These are phyloP conservation scores for Penicillium sp. DNA, from an alignment of 2,329 filamentous ascomycete species.

Conservation along the genomic window DNA sequence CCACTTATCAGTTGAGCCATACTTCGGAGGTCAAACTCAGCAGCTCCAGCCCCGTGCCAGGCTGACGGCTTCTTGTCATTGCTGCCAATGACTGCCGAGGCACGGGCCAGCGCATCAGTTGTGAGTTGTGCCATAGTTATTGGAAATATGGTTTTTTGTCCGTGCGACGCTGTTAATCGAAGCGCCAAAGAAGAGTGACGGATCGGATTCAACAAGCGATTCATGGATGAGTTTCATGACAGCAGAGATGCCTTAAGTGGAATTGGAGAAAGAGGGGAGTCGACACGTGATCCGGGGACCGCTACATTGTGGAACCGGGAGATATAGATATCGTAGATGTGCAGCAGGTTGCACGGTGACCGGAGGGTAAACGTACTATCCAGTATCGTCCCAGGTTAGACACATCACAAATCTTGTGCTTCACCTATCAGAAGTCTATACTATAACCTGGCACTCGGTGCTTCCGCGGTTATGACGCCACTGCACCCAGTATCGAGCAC, in stretches of 20 bases:
- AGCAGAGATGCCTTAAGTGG: not conserved
- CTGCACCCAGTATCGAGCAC: conserved; percentile 17
- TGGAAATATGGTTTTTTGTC: conserved; percentile 6
- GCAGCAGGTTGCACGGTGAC: not conserved
- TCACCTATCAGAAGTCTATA: not conserved
- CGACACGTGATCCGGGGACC: conserved; percentile 4
- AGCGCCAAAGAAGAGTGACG: conserved; percentile 9
- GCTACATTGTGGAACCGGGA: not conserved
- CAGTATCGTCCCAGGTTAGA: not conserved
- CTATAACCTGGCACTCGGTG: not conserved
- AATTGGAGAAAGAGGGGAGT: conserved; percentile 8
- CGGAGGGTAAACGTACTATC: not conserved
- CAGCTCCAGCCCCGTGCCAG: conserved; percentile 49
- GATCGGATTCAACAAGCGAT: conserved; percentile 11
- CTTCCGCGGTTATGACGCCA: conserved; percentile 12
- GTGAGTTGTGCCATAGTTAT: conserved; percentile 21
- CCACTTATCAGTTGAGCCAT: conserved; percentile 2
- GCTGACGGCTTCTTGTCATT: conserved; percentile 21
- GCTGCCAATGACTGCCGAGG: not conserved
- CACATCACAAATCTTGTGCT: not conserved
- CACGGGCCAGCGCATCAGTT: conserved; percentile 12
- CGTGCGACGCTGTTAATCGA: conserved; percentile 1
- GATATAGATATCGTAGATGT: not conserved
- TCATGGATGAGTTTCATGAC: conserved; percentile 11
- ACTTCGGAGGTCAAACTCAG: conserved; percentile 58